Evolutionary conservation across 2,329 filamentous ascomycete genomes (phyloP).

Genomic region (Monosporascus sp.): DNA sequence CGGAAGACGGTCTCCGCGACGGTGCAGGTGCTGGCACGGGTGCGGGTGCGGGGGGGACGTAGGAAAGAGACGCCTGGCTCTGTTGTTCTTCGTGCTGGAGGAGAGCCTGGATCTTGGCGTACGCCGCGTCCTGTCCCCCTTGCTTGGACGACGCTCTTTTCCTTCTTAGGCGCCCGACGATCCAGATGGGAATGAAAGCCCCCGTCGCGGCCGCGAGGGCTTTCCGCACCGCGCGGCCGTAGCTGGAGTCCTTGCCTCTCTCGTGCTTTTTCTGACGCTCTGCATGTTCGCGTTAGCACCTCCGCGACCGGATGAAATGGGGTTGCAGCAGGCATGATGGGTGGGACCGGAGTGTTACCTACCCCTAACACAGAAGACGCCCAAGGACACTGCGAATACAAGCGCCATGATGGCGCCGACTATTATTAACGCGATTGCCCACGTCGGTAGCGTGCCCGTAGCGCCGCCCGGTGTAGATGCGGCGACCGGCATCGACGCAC

Average conservation of each 20-base stretch:
- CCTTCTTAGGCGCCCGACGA: background rate
- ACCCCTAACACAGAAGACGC: background rate
- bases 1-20: background rate
- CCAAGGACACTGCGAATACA: background rate
- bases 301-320: background rate
- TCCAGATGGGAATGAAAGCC: background rate
- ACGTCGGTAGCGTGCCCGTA: background rate
- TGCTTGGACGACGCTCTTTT: background rate
- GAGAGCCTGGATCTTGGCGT: background rate
- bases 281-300: background rate
- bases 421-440: conserved; percentile 1
- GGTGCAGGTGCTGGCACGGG: background rate
- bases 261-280: background rate
- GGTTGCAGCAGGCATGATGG: too few species aligned
- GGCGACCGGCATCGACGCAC: background rate
- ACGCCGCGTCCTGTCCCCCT: background rate
- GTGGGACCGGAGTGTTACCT: background rate
- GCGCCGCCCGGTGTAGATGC: background rate
- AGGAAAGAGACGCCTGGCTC: background rate
- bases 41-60: background rate
- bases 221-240: background rate
- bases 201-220: background rate
- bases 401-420: background rate
- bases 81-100: background rate
- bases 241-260: background rate